Evolutionary conservation across 331 rosid species (phyloP).

Genomic region (Ulmus americana): DNA sequence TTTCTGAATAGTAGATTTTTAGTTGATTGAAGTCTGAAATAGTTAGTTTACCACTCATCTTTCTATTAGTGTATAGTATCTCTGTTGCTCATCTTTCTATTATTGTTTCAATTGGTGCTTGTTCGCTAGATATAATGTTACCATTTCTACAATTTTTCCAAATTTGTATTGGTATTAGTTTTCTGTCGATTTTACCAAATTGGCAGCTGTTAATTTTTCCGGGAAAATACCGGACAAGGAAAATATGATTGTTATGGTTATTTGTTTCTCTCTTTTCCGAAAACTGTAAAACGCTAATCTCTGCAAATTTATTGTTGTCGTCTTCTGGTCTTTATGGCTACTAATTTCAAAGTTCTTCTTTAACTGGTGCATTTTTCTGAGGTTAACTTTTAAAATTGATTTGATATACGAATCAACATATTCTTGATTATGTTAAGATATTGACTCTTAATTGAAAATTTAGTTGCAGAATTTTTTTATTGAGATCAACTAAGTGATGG

Average conservation of each 20-base stretch:
- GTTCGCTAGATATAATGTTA: not conserved
- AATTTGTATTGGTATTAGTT: not conserved
- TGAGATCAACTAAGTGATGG: slow-evolving; percentile 44
- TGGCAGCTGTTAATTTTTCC: not conserved
- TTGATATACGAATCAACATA: slow-evolving; percentile 6
- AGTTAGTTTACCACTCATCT: not conserved
- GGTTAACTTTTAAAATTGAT: slow-evolving; percentile 1
- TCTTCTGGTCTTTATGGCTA: not conserved
- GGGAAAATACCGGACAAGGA: not conserved
- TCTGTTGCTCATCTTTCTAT: not conserved
- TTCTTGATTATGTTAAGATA: not conserved
- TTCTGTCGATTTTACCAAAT: not conserved
- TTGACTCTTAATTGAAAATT: slow-evolving; percentile 25
- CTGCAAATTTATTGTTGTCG: not conserved
- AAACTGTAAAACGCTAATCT: not conserved
- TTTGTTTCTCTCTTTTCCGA: not conserved
- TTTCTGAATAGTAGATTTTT: not conserved
- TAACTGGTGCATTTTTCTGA: not conserved
- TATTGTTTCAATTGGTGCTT: not conserved
- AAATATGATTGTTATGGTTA: not conserved
- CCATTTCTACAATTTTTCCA: not conserved
- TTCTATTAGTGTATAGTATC: not conserved
- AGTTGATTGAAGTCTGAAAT: not conserved
- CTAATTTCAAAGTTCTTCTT: not conserved
- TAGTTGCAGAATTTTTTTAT: slow-evolving; percentile 36